phyloP scores from a whole-genome alignment of 1,284 basidiomycete species.

The Boletus calvinii region DNA sequence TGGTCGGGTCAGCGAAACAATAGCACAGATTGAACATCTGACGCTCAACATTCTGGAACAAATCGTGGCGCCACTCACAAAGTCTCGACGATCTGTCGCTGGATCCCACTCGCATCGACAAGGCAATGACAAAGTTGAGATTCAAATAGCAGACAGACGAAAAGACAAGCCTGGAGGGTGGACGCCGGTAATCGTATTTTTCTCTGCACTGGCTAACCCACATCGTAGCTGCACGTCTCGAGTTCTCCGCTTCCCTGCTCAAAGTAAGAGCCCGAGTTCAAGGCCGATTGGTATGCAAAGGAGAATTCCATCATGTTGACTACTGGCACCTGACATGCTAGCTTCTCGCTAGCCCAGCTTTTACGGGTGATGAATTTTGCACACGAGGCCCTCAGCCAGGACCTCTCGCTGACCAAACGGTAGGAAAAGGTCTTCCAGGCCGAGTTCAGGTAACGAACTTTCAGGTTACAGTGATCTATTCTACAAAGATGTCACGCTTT shows the following conservation, averaged over 20 bases:
- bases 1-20: conserved; percentile 24
- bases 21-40: conserved; percentile 49
- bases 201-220: conserved; percentile 12
- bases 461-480: conserved; percentile 68
- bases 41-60: conserved; percentile 54
- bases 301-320: too few relatives aligned
- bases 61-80: conserved; percentile 36
- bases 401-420: conserved; percentile 68
- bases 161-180: conserved; percentile 25
- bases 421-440: conserved; percentile 25
- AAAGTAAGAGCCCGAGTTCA: conserved; percentile 46
- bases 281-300: conserved; percentile 49
- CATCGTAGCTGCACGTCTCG: conserved; percentile 19
- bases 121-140: conserved; percentile 22
- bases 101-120: conserved; percentile 20
- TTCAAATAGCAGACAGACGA: conserved; percentile 27
- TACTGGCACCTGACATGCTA: not conserved
- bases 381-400: conserved; percentile 60
- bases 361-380: conserved; percentile 59
- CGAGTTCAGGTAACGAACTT: conserved; percentile 1
- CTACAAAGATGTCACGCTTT: conserved; percentile 80
- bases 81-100: not conserved
- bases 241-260: conserved; percentile 30
- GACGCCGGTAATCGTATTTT: not conserved
- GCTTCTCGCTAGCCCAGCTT: conserved; percentile 55